These are phyloP conservation scores for Ascomycota sp. DNA, from an alignment of 2,329 filamentous ascomycete genomes.

Conservation along the genomic window DNA sequence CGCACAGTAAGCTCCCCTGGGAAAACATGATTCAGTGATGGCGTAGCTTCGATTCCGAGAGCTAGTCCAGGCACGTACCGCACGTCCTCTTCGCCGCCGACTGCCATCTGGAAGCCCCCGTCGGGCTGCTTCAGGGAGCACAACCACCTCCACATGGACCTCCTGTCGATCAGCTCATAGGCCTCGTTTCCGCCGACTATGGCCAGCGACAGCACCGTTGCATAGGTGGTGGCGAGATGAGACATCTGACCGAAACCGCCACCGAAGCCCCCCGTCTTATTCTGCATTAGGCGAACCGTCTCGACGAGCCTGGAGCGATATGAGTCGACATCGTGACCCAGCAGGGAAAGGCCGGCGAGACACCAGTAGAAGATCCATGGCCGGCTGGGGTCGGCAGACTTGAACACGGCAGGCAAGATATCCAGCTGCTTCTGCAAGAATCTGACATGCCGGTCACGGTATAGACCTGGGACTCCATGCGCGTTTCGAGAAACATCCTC, in stretches of 20 bases:
- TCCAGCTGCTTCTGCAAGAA: conserved; percentile 41
- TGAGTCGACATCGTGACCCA: conserved; percentile 52
- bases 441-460: conserved; percentile 36
- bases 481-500: conserved; percentile 38
- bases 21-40: conserved; percentile 1
- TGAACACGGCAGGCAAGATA: conserved; percentile 48
- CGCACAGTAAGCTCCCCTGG: conserved; percentile 77
- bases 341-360: conserved; percentile 49
- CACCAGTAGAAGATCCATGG: conserved; percentile 96
- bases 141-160: conserved; percentile 79
- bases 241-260: conserved; percentile 82
- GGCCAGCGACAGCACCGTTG: conserved; percentile 56
- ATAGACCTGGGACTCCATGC: conserved; percentile 55
- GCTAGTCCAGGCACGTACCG: conserved; percentile 30
- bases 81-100: conserved; percentile 82
- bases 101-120: conserved; percentile 75
- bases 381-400: conserved; percentile 62
- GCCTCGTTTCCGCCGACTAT: conserved; percentile 57
- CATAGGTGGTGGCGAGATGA: conserved; percentile 80
- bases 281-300: conserved; percentile 68
- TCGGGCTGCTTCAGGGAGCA: conserved; percentile 66
- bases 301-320: conserved; percentile 51
- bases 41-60: neutral
- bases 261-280: conserved; percentile 67
- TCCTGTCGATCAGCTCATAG: conserved; percentile 59